Evolutionary conservation across 352 stramenopile species (phyloP).

Genomic region (Phytophthora tubulina): DNA sequence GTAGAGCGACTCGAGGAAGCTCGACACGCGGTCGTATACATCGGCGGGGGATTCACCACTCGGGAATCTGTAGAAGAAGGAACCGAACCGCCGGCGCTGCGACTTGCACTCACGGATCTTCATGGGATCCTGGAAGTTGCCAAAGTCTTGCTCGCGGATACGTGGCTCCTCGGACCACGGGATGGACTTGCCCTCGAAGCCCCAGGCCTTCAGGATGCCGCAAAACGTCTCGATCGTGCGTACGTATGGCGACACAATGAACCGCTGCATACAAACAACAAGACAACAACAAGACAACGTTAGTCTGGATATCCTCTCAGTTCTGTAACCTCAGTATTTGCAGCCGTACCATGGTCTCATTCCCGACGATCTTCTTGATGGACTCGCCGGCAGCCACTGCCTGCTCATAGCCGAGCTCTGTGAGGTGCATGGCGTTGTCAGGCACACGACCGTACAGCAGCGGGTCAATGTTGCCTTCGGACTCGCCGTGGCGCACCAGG

Average conservation of each 20-base stretch:
- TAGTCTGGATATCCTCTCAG: background rate
- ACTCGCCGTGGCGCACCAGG: constrained; percentile 87
- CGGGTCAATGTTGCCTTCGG: constrained; percentile 88
- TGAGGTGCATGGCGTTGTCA: constrained; percentile 89
- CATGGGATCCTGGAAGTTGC: constrained; percentile 88
- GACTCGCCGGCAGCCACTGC: constrained; percentile 68
- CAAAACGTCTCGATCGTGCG: constrained; percentile 91
- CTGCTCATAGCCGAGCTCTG: constrained; percentile 80
- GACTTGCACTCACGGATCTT: constrained; percentile 87
- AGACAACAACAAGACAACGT: constrained; percentile 5
- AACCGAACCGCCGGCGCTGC: constrained; percentile 80
- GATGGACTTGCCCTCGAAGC: constrained; percentile 58
- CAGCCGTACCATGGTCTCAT: constrained; percentile 71
- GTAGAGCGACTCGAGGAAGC: constrained; percentile 89
- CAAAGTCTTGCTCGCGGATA: constrained; percentile 92
- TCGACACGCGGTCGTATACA: constrained; percentile 90
- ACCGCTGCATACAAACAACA: constrained; percentile 56
- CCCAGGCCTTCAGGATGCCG: constrained; percentile 79
- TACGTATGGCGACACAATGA: constrained; percentile 88
- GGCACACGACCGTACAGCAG: constrained; percentile 77
- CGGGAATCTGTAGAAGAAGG: constrained; percentile 92
- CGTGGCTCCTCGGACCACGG: constrained; percentile 87
- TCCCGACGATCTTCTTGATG: constrained; percentile 83
- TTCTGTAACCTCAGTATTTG: background rate
- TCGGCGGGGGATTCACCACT: constrained; percentile 89